These are phyloP conservation scores for Hortiboletus campestris DNA, from an alignment of 768 basidiomycete species.

Conservation along the genomic window DNA sequence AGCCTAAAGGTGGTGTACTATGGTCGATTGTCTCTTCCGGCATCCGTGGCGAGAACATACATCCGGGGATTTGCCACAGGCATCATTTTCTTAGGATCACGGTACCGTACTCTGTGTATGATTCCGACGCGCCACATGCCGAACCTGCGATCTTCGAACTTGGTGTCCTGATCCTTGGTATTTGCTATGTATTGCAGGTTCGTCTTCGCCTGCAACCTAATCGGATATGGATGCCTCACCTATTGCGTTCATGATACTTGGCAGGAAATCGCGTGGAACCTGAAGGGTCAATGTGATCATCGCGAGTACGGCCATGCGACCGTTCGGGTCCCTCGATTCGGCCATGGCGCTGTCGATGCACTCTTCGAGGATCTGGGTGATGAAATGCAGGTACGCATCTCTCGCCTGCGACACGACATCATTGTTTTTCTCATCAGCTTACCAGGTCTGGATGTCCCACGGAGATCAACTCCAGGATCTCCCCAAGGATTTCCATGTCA, in stretches of 20 bases:
- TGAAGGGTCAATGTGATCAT: conserved; percentile 84
- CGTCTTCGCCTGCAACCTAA: conserved; percentile 9
- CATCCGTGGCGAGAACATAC: background rate
- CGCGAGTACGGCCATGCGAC: conserved; percentile 95
- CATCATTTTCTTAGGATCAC: conserved; percentile 94
- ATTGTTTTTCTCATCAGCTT: background rate
- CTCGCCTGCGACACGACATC: background rate
- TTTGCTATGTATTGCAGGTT: conserved; percentile 96
- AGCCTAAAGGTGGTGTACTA: conserved; percentile 96
- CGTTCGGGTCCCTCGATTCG: conserved; percentile 67
- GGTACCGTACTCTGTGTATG: conserved; percentile 99
- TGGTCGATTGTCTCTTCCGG: background rate
- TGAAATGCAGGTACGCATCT: conserved; percentile 71
- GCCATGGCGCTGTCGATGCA: conserved; percentile 57
- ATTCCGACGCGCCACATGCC: conserved; percentile 86
- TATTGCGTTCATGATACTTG: background rate
- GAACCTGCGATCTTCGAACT: conserved; percentile 88
- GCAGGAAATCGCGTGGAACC: conserved; percentile 91
- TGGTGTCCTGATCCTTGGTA: conserved; percentile 90
- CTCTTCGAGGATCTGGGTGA: conserved; percentile 87
- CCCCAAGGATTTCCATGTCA: conserved; percentile 81
- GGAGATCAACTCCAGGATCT: conserved; percentile 87
- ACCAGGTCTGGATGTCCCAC: conserved; percentile 99
- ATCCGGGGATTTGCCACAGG: conserved; percentile 42
- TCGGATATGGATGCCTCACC: background rate